Conservation (phyloP, 129 eudicot genomes). For the Calendula officinalis region DNA sequence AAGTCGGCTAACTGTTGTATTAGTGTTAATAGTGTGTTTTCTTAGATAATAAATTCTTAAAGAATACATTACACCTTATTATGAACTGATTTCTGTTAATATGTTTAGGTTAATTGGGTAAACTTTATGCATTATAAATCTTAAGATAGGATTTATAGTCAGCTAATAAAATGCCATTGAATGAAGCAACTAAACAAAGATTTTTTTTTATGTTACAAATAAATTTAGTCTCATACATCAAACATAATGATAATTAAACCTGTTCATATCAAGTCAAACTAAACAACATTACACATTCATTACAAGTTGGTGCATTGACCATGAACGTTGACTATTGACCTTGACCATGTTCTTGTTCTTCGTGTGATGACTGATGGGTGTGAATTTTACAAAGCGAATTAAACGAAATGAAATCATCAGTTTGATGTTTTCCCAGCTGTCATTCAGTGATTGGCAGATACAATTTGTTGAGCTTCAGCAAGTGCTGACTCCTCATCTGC, state of each 20-base stretch:
- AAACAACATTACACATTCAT: conserved; percentile 15
- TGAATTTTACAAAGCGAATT: conserved; percentile 14
- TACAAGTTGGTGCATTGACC: conserved; percentile 7
- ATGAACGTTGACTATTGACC: conserved; percentile 5
- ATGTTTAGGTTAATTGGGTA: no score
- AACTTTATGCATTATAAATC: no score
- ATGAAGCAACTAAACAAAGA: neutral
- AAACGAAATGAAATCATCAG: conserved; percentile 21
- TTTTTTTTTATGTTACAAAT: neutral
- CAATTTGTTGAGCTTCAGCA: conserved; percentile 66
- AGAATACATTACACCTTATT: no score
- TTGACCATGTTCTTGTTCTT: conserved; percentile 2
- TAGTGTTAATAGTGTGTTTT: conserved; percentile 25
- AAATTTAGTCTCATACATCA: neutral
- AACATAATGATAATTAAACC: neutral
- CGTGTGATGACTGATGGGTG: conserved; percentile 4
- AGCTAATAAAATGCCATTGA: neutral
- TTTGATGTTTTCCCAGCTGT: conserved; percentile 20
- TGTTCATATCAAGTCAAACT: conserved; percentile 1
- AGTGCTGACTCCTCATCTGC: conserved; percentile 64
- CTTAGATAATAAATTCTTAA: neutral
- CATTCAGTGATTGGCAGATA: conserved; percentile 26
- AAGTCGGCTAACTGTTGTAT: conserved; percentile 21
- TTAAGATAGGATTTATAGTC: no score
- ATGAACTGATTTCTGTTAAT: no score